Conservation (phyloP, 306 rosid species). For the Ormosia emarginata region DNA sequence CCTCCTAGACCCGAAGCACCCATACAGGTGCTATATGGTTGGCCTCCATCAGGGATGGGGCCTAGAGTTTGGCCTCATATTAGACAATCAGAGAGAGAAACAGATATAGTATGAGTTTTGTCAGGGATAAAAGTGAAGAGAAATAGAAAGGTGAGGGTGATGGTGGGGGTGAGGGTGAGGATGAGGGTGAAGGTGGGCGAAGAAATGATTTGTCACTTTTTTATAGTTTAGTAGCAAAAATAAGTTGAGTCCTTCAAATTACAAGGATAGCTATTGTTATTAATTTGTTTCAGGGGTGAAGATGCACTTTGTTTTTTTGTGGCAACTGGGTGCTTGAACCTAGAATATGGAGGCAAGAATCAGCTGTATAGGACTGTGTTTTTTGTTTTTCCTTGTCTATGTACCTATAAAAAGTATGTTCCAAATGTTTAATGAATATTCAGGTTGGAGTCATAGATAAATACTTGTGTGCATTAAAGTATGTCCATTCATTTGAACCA, state of each 20-base stretch:
- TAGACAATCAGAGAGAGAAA: background rate
- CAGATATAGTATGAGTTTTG: background rate
- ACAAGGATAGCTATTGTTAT: background rate
- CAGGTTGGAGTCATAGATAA: background rate
- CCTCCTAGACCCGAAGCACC: background rate
- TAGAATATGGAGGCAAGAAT: background rate
- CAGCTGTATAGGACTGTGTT: background rate
- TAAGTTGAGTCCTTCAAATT: background rate
- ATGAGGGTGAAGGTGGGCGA: background rate
- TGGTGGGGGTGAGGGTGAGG: background rate
- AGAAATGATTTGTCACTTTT: background rate
- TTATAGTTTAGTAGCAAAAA: background rate
- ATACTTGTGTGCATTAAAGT: background rate
- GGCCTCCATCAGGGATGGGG: background rate
- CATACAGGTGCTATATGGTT: background rate
- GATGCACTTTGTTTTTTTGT: background rate
- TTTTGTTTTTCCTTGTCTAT: background rate
- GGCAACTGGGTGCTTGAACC: background rate
- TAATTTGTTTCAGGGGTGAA: background rate
- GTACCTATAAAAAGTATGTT: background rate
- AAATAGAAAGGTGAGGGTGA: background rate
- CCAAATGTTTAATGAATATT: background rate
- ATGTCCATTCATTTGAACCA: background rate
- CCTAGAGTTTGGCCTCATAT: background rate
- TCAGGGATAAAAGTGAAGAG: background rate